Conservation (phyloP, 192 early-diverging fungal species). For the Spinellus fusiger region DNA sequence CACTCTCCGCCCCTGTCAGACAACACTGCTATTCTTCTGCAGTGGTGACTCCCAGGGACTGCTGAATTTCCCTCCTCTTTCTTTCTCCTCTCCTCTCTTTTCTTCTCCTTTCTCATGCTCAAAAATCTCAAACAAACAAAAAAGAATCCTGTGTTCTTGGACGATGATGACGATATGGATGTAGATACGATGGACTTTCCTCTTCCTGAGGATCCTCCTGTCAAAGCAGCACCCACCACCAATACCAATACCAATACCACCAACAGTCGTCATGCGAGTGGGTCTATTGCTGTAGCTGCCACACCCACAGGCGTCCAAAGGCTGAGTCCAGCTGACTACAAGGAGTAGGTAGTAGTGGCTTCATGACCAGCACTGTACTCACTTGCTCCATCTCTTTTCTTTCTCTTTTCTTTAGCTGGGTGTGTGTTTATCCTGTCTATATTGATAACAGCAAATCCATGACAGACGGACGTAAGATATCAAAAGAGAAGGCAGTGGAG, state of each 20-base stretch:
- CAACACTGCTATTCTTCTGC: no score
- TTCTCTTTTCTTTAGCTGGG: constrained; percentile 44
- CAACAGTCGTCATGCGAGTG: no score
- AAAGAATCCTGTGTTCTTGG: constrained; percentile 39
- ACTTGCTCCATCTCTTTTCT: not conserved
- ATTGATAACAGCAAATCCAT: constrained; percentile 58
- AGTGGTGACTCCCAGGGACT: not conserved
- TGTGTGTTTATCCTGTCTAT: constrained; percentile 69
- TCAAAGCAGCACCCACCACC: not conserved
- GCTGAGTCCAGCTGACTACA: constrained; percentile 24
- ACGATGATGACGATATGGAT: constrained; percentile 40
- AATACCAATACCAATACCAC: not conserved
- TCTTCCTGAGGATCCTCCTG: constrained; percentile 29
- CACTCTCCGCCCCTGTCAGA: no score
- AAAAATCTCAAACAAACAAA: constrained; percentile 37
- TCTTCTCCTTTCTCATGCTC: constrained; percentile 20
- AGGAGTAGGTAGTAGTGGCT: constrained; percentile 17
- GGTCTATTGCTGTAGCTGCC: not conserved
- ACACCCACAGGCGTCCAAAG: constrained; percentile 15
- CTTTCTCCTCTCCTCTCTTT: not conserved
- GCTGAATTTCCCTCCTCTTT: not conserved
- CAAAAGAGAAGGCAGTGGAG: constrained; percentile 42
- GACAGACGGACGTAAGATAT: constrained; percentile 55
- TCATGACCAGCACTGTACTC: not conserved
- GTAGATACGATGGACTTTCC: constrained; percentile 52